These are phyloP conservation scores for Candida verbasci DNA, from an alignment of 805 yeast genomes.

Conservation along the genomic window DNA sequence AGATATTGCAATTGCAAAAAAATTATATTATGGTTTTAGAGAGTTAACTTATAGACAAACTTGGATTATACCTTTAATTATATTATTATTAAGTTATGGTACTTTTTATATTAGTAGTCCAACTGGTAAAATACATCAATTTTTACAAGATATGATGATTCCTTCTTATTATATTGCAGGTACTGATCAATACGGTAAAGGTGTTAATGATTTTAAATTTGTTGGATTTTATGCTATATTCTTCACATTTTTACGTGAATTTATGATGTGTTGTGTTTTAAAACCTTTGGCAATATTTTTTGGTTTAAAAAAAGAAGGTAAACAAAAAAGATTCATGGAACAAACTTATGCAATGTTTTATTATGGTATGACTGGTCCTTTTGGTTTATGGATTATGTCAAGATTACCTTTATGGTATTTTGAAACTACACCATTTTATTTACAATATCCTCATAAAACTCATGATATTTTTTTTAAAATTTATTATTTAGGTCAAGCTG, in stretches of 20 bases:
- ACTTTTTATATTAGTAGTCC: conserved; percentile 55
- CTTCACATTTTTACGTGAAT: conserved; percentile 89
- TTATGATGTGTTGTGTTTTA: conserved; percentile 76
- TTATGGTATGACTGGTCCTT: conserved; percentile 75
- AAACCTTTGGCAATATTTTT: conserved; percentile 60
- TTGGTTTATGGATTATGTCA: conserved; percentile 84
- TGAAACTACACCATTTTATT: conserved; percentile 77
- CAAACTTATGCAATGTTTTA: conserved; percentile 84
- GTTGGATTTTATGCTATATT: conserved; percentile 76
- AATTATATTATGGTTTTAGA: conserved; percentile 52
- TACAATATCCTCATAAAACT: conserved; percentile 74
- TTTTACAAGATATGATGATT: conserved; percentile 55
- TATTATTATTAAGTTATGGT: conserved; percentile 37
- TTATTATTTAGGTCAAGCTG: conserved; percentile 87
- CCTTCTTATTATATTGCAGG: conserved; percentile 62
- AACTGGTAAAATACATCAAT: conserved; percentile 51
- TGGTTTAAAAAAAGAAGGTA: conserved; percentile 52
- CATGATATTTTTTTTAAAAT: conserved; percentile 68
- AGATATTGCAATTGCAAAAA: conserved; percentile 52
- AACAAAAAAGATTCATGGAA: conserved; percentile 81
- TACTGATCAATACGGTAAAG: conserved; percentile 79
- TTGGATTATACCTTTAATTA: conserved; percentile 66
- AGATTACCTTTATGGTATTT: conserved; percentile 85
- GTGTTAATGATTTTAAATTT: conserved; percentile 75
- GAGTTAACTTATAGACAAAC: conserved; percentile 60